Evolutionary conservation across 768 basidiomycete genomes (phyloP), one percentile per base, ranked within the genome.

Genomic region (Leccinum arenicola): DNA sequence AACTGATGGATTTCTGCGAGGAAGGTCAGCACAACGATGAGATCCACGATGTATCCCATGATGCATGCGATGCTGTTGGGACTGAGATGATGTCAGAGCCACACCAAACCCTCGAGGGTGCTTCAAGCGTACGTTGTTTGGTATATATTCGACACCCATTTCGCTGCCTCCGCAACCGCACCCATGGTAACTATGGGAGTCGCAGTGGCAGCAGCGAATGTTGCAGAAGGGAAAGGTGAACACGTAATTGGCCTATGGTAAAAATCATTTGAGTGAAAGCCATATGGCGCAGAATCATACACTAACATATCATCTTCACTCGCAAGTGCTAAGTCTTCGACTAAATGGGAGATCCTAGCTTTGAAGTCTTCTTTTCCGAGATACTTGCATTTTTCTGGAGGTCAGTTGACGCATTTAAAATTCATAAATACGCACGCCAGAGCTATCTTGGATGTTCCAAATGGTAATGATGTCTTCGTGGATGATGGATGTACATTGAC

Each of bases 321-420:
- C 31, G 7, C 19, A n/a, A 12, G 21, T 25, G 40, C 55, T 10
- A 60, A 11, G 1, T 57, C 59, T 25, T 57, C 59, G 6, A 36
- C 50, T 31, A 60, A 25, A 33, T 60, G 51, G 9, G 59, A 52
- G 10, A 60, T 52, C n/a, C 59, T 57, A 2, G 59, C 59, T 53
- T 38, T 60, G 17, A 60, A 57, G 45, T 60, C 55, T 2, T 57
- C 47, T 23, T 25, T 15, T 14, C 19, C 50, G 19, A 60, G 59
- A 29, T 60, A 60, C 59, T 60, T 27, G 6, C 11, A 15, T 15
- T 15, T n/a, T 10, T 12, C 21, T n/a, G n/a, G 14, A 33, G 17
- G 33, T 50, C 48, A 56, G 35, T 38, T 27, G 27, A 29, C 17
- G 2, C 12, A 36, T 11, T 25, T 9, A 1, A 15, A 6, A n/a